These are phyloP conservation scores for Colletotrichum aenigma DNA, from an alignment of 2,329 filamentous ascomycete genomes.

Conservation along the genomic window DNA sequence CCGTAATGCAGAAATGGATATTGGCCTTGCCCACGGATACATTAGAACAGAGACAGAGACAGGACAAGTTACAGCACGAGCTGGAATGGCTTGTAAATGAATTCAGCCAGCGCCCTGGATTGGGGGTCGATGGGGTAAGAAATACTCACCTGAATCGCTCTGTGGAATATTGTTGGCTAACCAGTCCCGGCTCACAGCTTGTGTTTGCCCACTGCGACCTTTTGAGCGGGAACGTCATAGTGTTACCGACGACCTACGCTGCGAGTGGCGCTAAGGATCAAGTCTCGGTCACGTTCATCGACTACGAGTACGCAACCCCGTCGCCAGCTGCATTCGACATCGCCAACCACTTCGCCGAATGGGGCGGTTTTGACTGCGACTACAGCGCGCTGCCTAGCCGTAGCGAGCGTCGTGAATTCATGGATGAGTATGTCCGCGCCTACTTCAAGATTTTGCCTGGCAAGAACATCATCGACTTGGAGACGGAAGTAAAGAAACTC, in stretches of 20 bases:
- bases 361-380: constrained; percentile 97
- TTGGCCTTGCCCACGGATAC: constrained; percentile 78
- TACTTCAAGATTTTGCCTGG: constrained; percentile 65
- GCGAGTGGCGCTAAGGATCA: constrained; percentile 37
- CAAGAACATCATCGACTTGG: constrained; percentile 49
- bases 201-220: constrained; percentile 96
- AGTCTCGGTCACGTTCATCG: constrained; percentile 81
- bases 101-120: constrained; percentile 76
- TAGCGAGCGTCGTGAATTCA: constrained; percentile 78
- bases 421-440: constrained; percentile 79
- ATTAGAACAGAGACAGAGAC: constrained; percentile 69
- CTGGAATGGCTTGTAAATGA: constrained; percentile 71
- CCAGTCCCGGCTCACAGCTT: constrained; percentile 54
- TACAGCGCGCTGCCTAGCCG: constrained; percentile 81
- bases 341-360: constrained; percentile 97
- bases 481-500: constrained; percentile 71
- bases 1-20: constrained; percentile 96
- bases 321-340: constrained; percentile 96
- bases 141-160: neutral
- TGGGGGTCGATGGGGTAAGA: constrained; percentile 76
- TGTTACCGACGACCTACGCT: constrained; percentile 59
- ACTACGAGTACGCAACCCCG: constrained; percentile 97
- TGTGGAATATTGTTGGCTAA: neutral
- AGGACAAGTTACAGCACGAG: constrained; percentile 74
- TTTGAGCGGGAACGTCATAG: constrained; percentile 94